Evolutionary conservation across 1,284 basidiomycete species (phyloP).

Genomic region (Apiotrichum brassicae): DNA sequence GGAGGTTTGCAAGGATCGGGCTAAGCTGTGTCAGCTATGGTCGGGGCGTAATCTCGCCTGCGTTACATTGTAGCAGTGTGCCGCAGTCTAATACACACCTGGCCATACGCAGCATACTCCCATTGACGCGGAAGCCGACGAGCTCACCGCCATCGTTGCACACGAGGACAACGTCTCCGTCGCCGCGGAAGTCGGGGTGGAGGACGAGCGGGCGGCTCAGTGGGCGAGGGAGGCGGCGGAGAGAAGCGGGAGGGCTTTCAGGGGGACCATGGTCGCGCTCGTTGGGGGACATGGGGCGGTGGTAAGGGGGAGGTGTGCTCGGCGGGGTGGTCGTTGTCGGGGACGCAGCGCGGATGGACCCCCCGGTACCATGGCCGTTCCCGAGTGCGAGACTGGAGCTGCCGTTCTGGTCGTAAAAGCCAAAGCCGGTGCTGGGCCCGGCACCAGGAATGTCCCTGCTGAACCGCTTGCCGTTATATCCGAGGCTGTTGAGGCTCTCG

Average conservation of each 20-base stretch:
- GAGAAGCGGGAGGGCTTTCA: neutral
- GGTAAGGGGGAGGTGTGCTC: no score
- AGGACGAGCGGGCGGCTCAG: conserved; percentile 1
- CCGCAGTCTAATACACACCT: neutral
- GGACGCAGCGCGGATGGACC: no score
- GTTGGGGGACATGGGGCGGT: neutral
- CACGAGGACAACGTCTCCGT: conserved; percentile 13
- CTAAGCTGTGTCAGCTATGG: conserved; percentile 1
- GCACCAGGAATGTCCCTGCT: neutral
- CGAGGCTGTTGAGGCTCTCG: neutral
- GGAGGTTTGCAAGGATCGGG: conserved; percentile 5
- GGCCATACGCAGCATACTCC: conserved; percentile 16
- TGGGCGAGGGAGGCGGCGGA: neutral
- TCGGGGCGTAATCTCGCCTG: neutral
- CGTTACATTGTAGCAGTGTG: no score
- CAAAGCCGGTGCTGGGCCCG: neutral
- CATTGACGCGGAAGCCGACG: conserved; percentile 14
- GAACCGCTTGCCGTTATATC: neutral
- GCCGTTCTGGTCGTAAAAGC: neutral
- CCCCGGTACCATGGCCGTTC: no score
- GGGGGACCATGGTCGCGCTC: neutral
- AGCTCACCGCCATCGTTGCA: conserved; percentile 3
- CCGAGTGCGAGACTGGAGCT: no score
- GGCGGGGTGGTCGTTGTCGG: no score
- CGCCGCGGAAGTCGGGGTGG: conserved; percentile 12